Base-by-base conservation (phyloP, 352 stramenopile species). In the Achlya hypogyna region DNA sequence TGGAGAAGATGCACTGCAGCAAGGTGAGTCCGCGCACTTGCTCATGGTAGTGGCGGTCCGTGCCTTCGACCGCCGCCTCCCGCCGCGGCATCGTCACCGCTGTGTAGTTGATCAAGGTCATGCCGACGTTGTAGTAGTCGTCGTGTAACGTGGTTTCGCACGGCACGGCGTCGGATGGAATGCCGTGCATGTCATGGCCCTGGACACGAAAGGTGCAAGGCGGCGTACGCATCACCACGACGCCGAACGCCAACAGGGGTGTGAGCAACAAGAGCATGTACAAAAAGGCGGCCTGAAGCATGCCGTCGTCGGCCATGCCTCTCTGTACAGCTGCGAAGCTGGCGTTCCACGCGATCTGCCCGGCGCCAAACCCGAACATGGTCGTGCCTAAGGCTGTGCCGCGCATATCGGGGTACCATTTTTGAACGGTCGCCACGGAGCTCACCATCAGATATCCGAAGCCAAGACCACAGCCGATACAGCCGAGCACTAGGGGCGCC, bases 321-420 rank as follows among this genome's bases (percentile, higher is more conserved):
- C 35, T 23, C 23, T 66, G 34, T 5, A 68, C 9, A 45, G 25
- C 9, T 9, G 52, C 20, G 54, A 27, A 34, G 4, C 34, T 20
- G 52, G 29, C 56, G 42, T 67, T 49, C 35, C n/a, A 29, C n/a
- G 23, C 31, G 51, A 65, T 28, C 8, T 43, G 18, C 1, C 51
- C 23, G 34, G 63, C n/a, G n/a, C 60, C 68, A 53, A 63, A 72
- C 5, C 62, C 60, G 5, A 34, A 71, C 63, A 70, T 70, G 32
- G 28, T 34, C 18, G 58, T 9, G 22, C 56, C 58, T 14, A 23
- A 16, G 9, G 42, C 31, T 8, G 51, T 14, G 10, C 60, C 60
- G 20, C 60, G 38, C n/a, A 67, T 23, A 28, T 67, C 60, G 2
- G 60, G 60, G 29, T 58, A 67, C 60, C 60, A 67, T 43, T 67